These are phyloP conservation scores for Hylodesmum podocarpum DNA, from an alignment of 306 rosid species.

Conservation along the genomic window DNA sequence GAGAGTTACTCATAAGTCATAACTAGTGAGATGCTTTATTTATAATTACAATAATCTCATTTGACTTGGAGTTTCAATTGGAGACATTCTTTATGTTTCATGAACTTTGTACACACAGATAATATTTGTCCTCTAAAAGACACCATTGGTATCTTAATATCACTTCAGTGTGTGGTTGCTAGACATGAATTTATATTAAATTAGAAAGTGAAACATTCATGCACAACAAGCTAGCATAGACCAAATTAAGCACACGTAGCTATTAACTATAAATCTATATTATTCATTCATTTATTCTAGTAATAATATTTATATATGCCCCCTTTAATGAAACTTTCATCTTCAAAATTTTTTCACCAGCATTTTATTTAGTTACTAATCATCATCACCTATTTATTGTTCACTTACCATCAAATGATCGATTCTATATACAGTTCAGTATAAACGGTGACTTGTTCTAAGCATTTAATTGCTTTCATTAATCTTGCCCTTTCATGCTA, in stretches of 20 bases:
- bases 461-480: constrained; percentile 20
- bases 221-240: constrained; percentile 24
- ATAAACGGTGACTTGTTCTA: neutral
- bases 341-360: neutral
- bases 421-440: constrained; percentile 5
- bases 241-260: constrained; percentile 10
- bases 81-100: constrained; percentile 4
- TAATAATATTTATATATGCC: neutral
- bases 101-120: neutral
- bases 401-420: neutral
- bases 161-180: constrained; percentile 5
- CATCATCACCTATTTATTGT: constrained; percentile 26
- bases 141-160: constrained; percentile 15
- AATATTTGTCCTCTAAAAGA: neutral
- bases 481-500: neutral
- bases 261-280: constrained; percentile 20
- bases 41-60: neutral
- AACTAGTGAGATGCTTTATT: neutral
- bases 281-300: neutral
- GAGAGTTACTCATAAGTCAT: neutral
- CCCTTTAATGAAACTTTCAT: constrained; percentile 32
- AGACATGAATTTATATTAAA: constrained; percentile 23
- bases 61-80: constrained; percentile 1
- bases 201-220: constrained; percentile 5
- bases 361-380: constrained; percentile 19